phyloP scores from a whole-genome alignment of 2,329 filamentous ascomycete species.

The Fusarium sacchari region DNA sequence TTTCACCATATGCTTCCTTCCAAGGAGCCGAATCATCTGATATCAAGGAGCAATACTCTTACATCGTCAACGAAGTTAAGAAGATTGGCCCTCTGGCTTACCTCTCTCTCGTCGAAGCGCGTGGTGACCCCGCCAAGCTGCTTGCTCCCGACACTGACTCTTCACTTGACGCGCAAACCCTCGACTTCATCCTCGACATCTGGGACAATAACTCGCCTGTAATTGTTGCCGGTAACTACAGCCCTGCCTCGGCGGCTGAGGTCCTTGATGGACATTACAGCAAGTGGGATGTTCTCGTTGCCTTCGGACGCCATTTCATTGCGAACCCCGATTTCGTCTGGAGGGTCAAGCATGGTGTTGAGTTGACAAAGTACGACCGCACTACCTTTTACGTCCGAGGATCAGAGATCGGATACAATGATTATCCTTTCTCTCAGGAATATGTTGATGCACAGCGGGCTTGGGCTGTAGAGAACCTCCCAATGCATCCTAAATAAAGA shows the following conservation, averaged over 20 bases:
- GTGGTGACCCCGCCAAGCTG: slow-evolving; percentile 31
- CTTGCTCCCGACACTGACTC: slow-evolving; percentile 36
- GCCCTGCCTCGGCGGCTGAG: slow-evolving; percentile 18
- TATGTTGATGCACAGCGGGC: slow-evolving; percentile 14
- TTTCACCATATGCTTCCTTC: slow-evolving; percentile 47
- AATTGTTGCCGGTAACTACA: slow-evolving; percentile 43
- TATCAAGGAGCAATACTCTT: slow-evolving; percentile 33
- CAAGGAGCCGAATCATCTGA: slow-evolving; percentile 39
- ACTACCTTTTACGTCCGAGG: slow-evolving; percentile 38
- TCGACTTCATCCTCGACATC: slow-evolving; percentile 46
- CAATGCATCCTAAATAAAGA: slow-evolving; percentile 2
- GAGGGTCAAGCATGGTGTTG: slow-evolving; percentile 38
- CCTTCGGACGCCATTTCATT: slow-evolving; percentile 44
- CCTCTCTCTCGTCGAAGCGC: slow-evolving; percentile 44
- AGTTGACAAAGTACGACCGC: slow-evolving; percentile 40
- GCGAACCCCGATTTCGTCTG: slow-evolving; percentile 46
- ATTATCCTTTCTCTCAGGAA: slow-evolving; percentile 32
- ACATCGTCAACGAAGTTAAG: slow-evolving; percentile 43
- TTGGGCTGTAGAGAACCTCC: slow-evolving; percentile 15
- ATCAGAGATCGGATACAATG: slow-evolving; percentile 33
- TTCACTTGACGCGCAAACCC: slow-evolving; percentile 46
- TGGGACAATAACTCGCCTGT: slow-evolving; percentile 46
- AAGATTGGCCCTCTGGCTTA: slow-evolving; percentile 45
- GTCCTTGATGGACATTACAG: slow-evolving; percentile 41
- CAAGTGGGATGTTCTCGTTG: slow-evolving; percentile 45